phyloP scores from a whole-genome alignment of 2,329 filamentous ascomycete species.

The Bipolaris bicolor region DNA sequence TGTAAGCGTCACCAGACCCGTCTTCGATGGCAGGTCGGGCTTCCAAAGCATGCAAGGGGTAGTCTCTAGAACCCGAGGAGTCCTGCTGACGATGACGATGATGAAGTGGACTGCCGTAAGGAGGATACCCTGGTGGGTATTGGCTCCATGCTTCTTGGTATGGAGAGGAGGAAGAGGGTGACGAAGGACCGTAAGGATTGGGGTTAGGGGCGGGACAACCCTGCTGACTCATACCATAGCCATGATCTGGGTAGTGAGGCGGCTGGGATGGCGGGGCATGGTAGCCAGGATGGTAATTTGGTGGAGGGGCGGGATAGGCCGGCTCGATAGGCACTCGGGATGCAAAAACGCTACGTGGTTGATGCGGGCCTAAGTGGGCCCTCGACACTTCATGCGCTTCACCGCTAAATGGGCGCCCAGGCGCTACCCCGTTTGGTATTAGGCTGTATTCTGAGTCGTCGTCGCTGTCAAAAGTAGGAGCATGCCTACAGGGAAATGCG shows the following conservation, averaged over 20 bases:
- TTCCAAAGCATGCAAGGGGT: conserved; percentile 38
- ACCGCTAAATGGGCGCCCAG: conserved; percentile 37
- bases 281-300: conserved; percentile 55
- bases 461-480: conserved; percentile 41
- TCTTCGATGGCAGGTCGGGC: conserved; percentile 44
- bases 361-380: conserved; percentile 34
- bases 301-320: conserved; percentile 63
- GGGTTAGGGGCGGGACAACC: conserved; percentile 37
- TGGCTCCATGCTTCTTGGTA: conserved; percentile 47
- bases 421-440: conserved; percentile 27
- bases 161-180: conserved; percentile 46
- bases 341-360: conserved; percentile 42
- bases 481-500: conserved; percentile 26
- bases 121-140: conserved; percentile 44
- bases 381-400: conserved; percentile 38
- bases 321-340: conserved; percentile 45
- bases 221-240: conserved; percentile 44
- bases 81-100: conserved; percentile 41
- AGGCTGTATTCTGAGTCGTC: conserved; percentile 42
- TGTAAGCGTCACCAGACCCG: conserved; percentile 47
- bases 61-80: conserved; percentile 46
- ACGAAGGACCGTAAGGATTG: conserved; percentile 42
- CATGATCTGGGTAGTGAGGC: conserved; percentile 44
- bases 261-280: conserved; percentile 43
- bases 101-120: conserved; percentile 40